Evolutionary conservation across 129 eudicot genomes (phyloP).

Genomic region (Solidago caesia): DNA sequence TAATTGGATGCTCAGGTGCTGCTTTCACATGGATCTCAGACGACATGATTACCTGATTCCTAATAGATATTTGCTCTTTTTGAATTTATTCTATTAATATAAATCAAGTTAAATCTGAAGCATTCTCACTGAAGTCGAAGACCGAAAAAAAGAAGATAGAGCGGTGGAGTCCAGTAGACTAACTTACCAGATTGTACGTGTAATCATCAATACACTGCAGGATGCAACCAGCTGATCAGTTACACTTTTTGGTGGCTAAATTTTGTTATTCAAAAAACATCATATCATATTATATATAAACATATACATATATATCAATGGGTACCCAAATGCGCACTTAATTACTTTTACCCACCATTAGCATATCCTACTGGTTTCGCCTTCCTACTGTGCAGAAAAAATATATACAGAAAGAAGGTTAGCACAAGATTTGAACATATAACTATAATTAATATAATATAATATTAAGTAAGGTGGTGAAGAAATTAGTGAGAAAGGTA

Average conservation of each 20-base stretch:
- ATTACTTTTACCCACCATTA: conserved; percentile 12
- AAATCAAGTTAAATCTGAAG: no score
- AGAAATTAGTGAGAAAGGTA: conserved; percentile 30
- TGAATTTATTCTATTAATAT: conserved; percentile 16
- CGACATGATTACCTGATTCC: not conserved
- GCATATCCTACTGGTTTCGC: no score
- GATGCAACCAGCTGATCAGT: not conserved
- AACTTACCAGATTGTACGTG: no score
- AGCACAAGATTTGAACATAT: not conserved
- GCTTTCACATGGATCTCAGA: conserved; percentile 1
- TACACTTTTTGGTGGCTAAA: not conserved
- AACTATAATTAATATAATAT: not conserved
- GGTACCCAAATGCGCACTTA: not conserved
- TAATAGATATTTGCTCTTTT: not conserved
- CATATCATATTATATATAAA: no score
- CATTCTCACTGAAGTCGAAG: no score
- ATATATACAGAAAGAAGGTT: no score
- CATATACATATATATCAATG: no score
- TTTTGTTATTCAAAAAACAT: no score
- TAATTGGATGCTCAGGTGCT: conserved; percentile 20
- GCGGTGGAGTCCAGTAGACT: no score
- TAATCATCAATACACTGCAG: not conserved
- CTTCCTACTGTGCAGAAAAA: no score
- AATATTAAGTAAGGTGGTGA: conserved; percentile 19
- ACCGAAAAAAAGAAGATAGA: no score